Conservation (phyloP, 768 basidiomycete genomes). For the Lentinula aciculospora region DNA sequence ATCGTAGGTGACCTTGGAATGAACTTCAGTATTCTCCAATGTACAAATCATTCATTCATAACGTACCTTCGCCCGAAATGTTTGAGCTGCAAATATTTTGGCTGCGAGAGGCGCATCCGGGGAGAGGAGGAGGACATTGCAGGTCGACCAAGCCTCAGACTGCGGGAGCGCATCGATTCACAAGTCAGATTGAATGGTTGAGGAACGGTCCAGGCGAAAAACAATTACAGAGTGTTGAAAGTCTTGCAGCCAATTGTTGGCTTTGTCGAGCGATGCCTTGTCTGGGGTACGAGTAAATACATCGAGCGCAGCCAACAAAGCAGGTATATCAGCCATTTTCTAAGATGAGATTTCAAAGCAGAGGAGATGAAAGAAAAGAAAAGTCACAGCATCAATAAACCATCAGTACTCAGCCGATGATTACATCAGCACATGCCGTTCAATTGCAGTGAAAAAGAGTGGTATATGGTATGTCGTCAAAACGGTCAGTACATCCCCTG, state of each 20-base stretch:
- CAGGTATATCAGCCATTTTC: constrained; percentile 69
- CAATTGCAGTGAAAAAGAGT: constrained; percentile 10
- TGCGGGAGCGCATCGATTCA: constrained; percentile 60
- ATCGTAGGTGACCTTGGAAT: constrained; percentile 87
- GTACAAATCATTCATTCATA: not conserved
- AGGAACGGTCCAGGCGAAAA: constrained; percentile 67
- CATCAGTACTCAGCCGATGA: not conserved
- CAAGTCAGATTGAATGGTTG: constrained; percentile 58
- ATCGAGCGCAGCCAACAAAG: constrained; percentile 68
- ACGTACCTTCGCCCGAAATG: constrained; percentile 88
- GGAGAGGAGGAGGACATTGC: constrained; percentile 83
- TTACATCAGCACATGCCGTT: not conserved
- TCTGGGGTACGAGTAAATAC: constrained; percentile 82
- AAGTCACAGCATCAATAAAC: not conserved
- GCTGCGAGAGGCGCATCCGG: constrained; percentile 74
- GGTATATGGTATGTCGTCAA: constrained; percentile 40
- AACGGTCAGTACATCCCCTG: constrained; percentile 22
- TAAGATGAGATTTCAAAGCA: constrained; percentile 10
- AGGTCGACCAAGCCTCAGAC: constrained; percentile 96
- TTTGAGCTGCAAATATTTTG: constrained; percentile 94
- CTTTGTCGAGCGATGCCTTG: constrained; percentile 74
- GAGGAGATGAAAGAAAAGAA: not conserved
- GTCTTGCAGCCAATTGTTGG: constrained; percentile 94
- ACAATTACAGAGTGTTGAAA: constrained; percentile 98
- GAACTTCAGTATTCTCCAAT: constrained; percentile 20